These are phyloP conservation scores for Dalbergia cochinchinensis DNA, from an alignment of 306 rosid genomes.

Conservation along the genomic window DNA sequence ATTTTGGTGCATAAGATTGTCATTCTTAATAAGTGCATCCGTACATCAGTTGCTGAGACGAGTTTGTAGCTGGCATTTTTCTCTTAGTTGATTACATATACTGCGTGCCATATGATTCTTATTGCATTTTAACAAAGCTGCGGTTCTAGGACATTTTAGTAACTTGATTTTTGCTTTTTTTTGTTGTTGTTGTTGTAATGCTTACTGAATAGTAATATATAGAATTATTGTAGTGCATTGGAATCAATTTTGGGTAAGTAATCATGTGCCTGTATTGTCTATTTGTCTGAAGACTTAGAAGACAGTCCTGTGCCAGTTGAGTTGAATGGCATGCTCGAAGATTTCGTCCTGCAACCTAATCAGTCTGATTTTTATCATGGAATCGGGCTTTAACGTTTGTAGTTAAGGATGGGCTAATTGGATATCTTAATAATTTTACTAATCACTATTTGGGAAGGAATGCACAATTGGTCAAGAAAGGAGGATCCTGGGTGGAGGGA, in stretches of 20 bases:
- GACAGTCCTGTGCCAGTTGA: neutral
- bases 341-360: conserved; percentile 25
- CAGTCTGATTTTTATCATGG: neutral
- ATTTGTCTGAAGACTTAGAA: conserved; percentile 36
- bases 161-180: too few species aligned
- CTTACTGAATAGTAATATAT: neutral
- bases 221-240: conserved; percentile 9
- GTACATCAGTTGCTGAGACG: conserved; percentile 72
- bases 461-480: neutral
- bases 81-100: conserved; percentile 10
- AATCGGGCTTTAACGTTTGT: neutral
- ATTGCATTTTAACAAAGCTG: conserved; percentile 38
- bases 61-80: conserved; percentile 58
- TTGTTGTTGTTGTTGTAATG: too few species aligned
- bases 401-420: conserved; percentile 24
- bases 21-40: conserved; percentile 70
- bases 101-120: neutral
- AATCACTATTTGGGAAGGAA: conserved; percentile 31
- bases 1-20: conserved; percentile 51
- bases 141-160: neutral
- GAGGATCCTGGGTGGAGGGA: conserved; percentile 7
- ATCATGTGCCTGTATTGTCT: neutral
- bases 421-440: conserved; percentile 24
- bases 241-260: conserved; percentile 37
- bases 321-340: conserved; percentile 11